Percentiles rank a stretch among this genome's conserved stretches.
Evolutionary conservation across 768 basidiomycete species (phyloP).

Genomic region (Lepiota subincarnata): DNA sequence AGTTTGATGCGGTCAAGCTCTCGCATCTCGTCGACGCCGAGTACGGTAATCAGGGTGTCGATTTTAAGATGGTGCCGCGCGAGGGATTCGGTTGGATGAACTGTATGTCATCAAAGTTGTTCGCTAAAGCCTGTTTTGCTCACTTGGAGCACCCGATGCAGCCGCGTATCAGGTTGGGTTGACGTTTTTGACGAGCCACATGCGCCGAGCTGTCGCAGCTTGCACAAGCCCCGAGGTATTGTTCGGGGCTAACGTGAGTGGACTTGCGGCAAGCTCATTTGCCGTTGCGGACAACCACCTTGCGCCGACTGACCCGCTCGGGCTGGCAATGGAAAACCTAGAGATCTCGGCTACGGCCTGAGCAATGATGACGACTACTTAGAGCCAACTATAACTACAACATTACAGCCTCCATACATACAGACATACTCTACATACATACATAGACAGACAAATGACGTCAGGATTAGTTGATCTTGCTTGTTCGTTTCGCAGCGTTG

Average conservation of each 20-base stretch:
- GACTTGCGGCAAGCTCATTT: conserved; percentile 26
- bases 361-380: too few species aligned
- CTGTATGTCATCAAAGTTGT: conserved; percentile 41
- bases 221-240: conserved; percentile 92
- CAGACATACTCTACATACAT: too few species aligned
- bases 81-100: conserved; percentile 99
- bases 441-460: conserved; percentile 6
- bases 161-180: conserved; percentile 97
- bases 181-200: conserved; percentile 87
- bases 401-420: neutral
- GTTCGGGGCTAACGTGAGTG: conserved; percentile 53
- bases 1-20: conserved; percentile 95
- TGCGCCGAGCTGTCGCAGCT: conserved; percentile 92
- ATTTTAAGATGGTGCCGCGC: conserved; percentile 96
- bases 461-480: neutral
- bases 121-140: neutral
- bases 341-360: conserved; percentile 21
- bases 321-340: conserved; percentile 60
- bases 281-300: conserved; percentile 33
- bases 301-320: conserved; percentile 51
- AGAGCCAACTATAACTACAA: too few species aligned
- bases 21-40: conserved; percentile 97
- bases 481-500: neutral
- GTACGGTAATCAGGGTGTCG: conserved; percentile 93
- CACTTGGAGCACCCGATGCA: conserved; percentile 25